Base-by-base conservation (phyloP, 2,329 filamentous ascomycete genomes). In the Zymoseptoria crescenta region DNA sequence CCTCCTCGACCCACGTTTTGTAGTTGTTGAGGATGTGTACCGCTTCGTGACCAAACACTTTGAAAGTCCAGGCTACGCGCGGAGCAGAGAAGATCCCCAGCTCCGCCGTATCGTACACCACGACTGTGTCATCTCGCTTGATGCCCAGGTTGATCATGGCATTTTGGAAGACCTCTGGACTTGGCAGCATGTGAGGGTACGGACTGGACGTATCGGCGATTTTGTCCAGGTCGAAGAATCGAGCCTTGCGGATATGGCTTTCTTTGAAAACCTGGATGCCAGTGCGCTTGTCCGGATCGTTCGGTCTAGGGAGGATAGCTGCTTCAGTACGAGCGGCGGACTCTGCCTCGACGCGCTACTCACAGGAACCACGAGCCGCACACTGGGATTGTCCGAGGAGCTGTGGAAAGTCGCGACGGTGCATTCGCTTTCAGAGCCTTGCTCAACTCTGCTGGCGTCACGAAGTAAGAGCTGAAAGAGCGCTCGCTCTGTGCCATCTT, bases 21-120 rank as follows among this genome's bases (percentile, higher is more conserved):
- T 96, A 99, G 77, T 99, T 99, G 78, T 99, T 95, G 57, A 99
- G 77, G 19, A 99, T 76, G 73, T 96, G 91, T 13, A 99, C 93
- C 64, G 85, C 87, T 51, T 85, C 79, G 73, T 99, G 94, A 1
- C 94, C 94, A 74, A 97, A 97, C 35, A 91, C 85, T 69, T 85
- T 85, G 64, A 66, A 99, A 1, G 93, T 99, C 94, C 94, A 99
- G 59, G 87, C 93, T 0, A 96, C 93, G 49, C 94, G 83, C 3
- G 94, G 94, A 1, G 93, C 94, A 67, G 89, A 94, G 77, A 99
- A 96, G 61, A 99, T 92, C 8, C 94, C 94, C 29, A 93, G 78
- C 77, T 97, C 92, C 63, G 90, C 87, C 28, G 86, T 87, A 73
- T 99, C 94, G 72, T 99, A 99, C 4, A 99, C 90, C 0, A 99